Evolutionary conservation across 441 rosid species (phyloP), one percentile per base, ranked within the genome.

Genomic region (Pelargonium citronellum): DNA sequence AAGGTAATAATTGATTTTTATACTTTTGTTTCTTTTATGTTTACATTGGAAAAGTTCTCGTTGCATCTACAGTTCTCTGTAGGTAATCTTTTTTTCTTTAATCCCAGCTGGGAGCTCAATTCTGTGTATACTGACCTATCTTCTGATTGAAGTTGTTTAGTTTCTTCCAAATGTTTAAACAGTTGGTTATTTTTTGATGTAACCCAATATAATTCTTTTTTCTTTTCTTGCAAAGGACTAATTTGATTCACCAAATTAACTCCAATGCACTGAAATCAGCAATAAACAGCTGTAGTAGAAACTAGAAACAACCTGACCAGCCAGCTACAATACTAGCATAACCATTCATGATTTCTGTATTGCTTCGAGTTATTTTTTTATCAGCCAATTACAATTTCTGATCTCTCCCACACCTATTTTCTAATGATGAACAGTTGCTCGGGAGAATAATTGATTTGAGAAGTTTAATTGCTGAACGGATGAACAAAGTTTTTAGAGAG

Each of bases 401-500:
- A 22, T 46, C 43, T 75, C 66, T 66, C 63, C n/a, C 71, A n/a
- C 68, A 64, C 71, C 73, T 74, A 11, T 51, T 71, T 74, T 75
- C 68, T 64, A 75, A 43, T 75, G 76, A 60, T 77, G 67, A 79
- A 61, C 81, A 95, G 98, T 78, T 95, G 83, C 96, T 95, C 69
- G 99, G 99, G 77, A 92, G 99, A 90, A 87, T 90, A 65, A 82
- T 95, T 76, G 77, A 95, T 81, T 79, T 95, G 79, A 89, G 98
- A 87, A 91, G 97, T 74, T 80, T 95, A 83, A 87, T 95, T 47
- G 77, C 96, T 71, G 94, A 88, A 82, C 77, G 96, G 80, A 87
- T 95, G 96, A 95, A 95, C 74, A 95, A 87, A 86, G 77, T 81
- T 71, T 92, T 91, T 83, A 91, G 99, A 84, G 99, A 95, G 82